Conservation (phyloP, 2,329 filamentous ascomycete species). For the Pseudogymnoascus sp. region DNA sequence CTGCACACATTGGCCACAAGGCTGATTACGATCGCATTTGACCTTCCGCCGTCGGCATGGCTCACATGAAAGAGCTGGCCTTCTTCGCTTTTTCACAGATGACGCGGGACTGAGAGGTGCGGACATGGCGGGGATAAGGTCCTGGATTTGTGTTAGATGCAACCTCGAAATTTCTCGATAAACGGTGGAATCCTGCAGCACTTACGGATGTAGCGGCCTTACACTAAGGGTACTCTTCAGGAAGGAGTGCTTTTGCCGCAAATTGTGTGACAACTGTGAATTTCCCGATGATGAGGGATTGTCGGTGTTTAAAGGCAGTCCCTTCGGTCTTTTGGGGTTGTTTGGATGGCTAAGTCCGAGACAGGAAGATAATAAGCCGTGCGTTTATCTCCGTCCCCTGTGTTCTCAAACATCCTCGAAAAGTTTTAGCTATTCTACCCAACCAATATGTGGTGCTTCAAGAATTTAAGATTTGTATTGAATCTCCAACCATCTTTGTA, state of each 20-base stretch:
- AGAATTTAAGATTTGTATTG: not conserved
- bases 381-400: not conserved
- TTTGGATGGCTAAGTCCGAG: not conserved
- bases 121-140: conserved; percentile 2
- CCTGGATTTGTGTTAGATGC: not conserved
- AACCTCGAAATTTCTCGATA: not conserved
- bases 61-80: conserved; percentile 34
- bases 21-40: conserved; percentile 38
- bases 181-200: not conserved
- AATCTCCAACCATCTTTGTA: not conserved
- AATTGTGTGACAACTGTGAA: not conserved
- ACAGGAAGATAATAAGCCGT: not conserved
- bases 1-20: conserved; percentile 33
- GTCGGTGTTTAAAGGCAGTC: not conserved
- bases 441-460: not conserved
- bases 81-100: conserved; percentile 19
- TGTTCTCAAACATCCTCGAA: not conserved
- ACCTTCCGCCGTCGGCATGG: conserved; percentile 40
- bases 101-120: not conserved
- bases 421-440: not conserved
- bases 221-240: not conserved
- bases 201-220: not conserved
- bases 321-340: not conserved
- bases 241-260: not conserved
- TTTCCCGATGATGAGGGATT: not conserved